A percentile compares a stretch with the other conserved stretches of the same genome.
phyloP scores from a whole-genome alignment of 306 rosid species.

The Prunus davidiana region DNA sequence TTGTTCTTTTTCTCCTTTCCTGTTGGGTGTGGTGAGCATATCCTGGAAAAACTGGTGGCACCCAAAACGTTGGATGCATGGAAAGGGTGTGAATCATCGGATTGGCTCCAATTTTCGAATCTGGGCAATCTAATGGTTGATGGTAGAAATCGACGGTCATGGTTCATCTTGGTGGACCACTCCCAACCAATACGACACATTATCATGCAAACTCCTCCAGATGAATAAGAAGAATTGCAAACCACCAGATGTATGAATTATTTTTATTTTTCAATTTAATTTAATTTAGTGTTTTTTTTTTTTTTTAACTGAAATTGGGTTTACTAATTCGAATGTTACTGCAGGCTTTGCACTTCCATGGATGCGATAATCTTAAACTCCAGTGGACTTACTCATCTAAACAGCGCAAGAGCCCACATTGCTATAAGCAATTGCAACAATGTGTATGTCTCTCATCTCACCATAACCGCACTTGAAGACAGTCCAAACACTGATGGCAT shows the following conservation, averaged over 20 bases:
- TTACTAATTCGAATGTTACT: background rate
- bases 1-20: background rate
- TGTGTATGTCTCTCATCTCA: conserved; percentile 1
- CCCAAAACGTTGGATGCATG: conserved; percentile 15
- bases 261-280: background rate
- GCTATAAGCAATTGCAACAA: background rate
- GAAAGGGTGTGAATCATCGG: background rate
- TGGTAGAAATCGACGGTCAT: conserved; percentile 17
- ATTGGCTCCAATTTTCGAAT: conserved; percentile 5
- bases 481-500: conserved; percentile 34
- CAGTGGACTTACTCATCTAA: background rate
- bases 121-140: background rate
- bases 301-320: background rate
- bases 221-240: background rate
- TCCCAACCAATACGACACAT: background rate
- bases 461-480: conserved; percentile 11
- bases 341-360: background rate
- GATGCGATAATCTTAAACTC: background rate
- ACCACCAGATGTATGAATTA: background rate
- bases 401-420: conserved; percentile 14
- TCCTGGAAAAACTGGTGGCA: conserved; percentile 11
- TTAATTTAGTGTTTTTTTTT: background rate
- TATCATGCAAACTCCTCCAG: background rate
- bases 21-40: background rate
- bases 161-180: conserved; percentile 11